Evolutionary conservation across 352 stramenopile species (phyloP).

Genomic region (Aphanomyces cochlioides): DNA sequence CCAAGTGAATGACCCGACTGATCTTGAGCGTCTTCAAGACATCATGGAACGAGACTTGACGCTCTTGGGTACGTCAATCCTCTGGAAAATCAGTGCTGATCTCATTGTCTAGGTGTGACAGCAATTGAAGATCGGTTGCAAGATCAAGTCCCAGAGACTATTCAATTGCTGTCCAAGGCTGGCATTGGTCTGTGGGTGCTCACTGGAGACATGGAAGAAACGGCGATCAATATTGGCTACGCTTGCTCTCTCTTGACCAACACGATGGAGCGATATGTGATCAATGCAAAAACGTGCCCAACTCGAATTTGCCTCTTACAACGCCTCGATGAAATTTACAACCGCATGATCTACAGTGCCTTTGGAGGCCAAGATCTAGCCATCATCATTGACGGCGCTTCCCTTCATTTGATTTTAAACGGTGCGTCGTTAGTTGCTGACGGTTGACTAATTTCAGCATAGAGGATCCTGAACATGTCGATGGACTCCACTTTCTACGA

Average conservation of each 20-base stretch:
- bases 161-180: slow-evolving; percentile 66
- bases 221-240: slow-evolving; percentile 86
- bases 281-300: slow-evolving; percentile 62
- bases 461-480: background rate
- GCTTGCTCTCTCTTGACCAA: slow-evolving; percentile 86
- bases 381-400: slow-evolving; percentile 93
- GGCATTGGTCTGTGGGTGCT: slow-evolving; percentile 86
- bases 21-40: slow-evolving; percentile 63
- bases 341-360: slow-evolving; percentile 29
- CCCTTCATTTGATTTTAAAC: slow-evolving; percentile 16
- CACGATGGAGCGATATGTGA: slow-evolving; percentile 89
- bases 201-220: slow-evolving; percentile 88
- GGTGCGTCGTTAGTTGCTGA: background rate
- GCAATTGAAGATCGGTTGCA: slow-evolving; percentile 86
- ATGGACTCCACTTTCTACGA: slow-evolving; percentile 64
- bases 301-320: slow-evolving; percentile 65
- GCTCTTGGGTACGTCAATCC: slow-evolving; percentile 50
- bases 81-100: background rate
- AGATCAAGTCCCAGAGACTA: slow-evolving; percentile 74
- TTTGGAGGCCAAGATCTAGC: slow-evolving; percentile 36
- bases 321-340: slow-evolving; percentile 76
- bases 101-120: slow-evolving; percentile 34
- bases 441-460: background rate
- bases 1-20: slow-evolving; percentile 38
- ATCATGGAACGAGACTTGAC: slow-evolving; percentile 76